A percentile compares a stretch with the other conserved stretches of the same genome.
Evolutionary conservation across 1,139 yeast species (phyloP).

Genomic region (Hanseniaspora gamundiae): DNA sequence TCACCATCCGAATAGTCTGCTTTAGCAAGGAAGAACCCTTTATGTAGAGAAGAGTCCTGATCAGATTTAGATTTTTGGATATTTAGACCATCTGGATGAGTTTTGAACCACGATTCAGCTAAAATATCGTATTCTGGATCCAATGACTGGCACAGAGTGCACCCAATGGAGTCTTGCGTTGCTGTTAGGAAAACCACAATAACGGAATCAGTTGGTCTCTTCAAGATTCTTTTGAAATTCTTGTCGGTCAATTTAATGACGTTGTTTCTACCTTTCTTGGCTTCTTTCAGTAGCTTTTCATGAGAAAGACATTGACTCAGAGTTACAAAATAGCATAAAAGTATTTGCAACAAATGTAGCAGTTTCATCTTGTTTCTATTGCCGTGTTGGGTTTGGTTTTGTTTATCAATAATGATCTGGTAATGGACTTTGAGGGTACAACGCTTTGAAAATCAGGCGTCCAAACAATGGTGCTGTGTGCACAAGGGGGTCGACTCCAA

Average conservation of each 20-base stretch:
- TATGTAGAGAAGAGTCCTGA: conserved; percentile 10
- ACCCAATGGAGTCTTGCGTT: conserved; percentile 57
- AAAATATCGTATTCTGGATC: conserved; percentile 54
- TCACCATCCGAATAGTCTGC: conserved; percentile 57
- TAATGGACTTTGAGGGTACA: too few relatives aligned
- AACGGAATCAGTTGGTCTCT: conserved; percentile 58
- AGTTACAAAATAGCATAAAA: background rate
- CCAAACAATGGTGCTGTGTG: too few relatives aligned
- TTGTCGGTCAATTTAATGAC: conserved; percentile 44
- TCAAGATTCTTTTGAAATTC: conserved; percentile 46
- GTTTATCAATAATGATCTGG: too few relatives aligned
- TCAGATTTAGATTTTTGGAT: conserved; percentile 6
- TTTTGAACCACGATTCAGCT: conserved; percentile 45
- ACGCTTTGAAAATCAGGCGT: too few relatives aligned
- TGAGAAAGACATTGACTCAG: conserved; percentile 11
- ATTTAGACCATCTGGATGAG: conserved; percentile 34
- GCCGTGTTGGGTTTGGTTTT: background rate
- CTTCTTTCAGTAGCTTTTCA: conserved; percentile 15
- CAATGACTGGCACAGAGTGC: conserved; percentile 61
- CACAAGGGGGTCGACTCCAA: background rate
- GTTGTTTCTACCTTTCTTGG: conserved; percentile 20
- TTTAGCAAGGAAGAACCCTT: conserved; percentile 51
- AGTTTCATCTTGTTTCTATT: background rate
- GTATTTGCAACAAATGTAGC: background rate
- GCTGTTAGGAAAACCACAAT: conserved; percentile 66